Evolutionary conservation across 306 rosid genomes (phyloP).

Genomic region (Cicer arietinum): DNA sequence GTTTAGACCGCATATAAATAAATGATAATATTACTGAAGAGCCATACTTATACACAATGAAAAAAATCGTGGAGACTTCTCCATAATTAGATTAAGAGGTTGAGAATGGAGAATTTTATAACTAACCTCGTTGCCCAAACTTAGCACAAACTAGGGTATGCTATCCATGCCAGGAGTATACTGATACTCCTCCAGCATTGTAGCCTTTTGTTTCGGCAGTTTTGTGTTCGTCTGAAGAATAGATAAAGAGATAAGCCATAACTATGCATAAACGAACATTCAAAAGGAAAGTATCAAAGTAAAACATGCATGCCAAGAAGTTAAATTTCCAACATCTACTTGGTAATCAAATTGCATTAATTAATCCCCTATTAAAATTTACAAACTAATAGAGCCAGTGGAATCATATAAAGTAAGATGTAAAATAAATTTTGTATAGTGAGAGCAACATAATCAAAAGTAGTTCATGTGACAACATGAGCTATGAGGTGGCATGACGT

Average conservation of each 20-base stretch:
- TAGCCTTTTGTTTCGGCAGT: slow-evolving; percentile 71
- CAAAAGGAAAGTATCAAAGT: slow-evolving; percentile 21
- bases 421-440: not conserved
- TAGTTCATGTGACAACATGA: not conserved
- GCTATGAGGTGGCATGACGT: not conserved
- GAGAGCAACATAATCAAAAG: not conserved
- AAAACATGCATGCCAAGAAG: slow-evolving; percentile 22
- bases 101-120: slow-evolving; percentile 27
- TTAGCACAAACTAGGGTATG: slow-evolving; percentile 77
- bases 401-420: slow-evolving; percentile 1
- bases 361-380: not conserved
- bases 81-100: slow-evolving; percentile 24
- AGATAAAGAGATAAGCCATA: slow-evolving; percentile 31
- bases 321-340: slow-evolving; percentile 16
- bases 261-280: slow-evolving; percentile 24
- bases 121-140: slow-evolving; percentile 86
- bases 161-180: slow-evolving; percentile 97
- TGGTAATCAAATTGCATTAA: not conserved
- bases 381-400: not conserved
- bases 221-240: slow-evolving; percentile 72
- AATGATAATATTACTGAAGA: slow-evolving; percentile 26
- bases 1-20: slow-evolving; percentile 23
- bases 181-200: slow-evolving; percentile 74
- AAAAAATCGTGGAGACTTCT: slow-evolving; percentile 6
- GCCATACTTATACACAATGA: not conserved